These are phyloP conservation scores for Leucosporidium creatinivorum DNA, from an alignment of 768 basidiomycete species.

Conservation along the genomic window DNA sequence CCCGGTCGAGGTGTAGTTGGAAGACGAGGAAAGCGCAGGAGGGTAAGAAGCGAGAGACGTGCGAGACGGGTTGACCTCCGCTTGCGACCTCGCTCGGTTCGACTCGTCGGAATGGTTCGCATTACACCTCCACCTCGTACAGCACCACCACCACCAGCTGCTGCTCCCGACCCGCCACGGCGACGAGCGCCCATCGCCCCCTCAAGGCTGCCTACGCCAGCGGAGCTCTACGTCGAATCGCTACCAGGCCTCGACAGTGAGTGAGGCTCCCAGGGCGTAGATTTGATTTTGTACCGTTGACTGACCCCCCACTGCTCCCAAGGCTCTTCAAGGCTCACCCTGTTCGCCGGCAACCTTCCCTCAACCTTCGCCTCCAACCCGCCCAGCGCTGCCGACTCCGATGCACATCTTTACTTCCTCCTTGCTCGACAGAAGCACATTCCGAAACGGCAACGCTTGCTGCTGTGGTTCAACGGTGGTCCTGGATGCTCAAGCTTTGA, in stretches of 20 bases:
- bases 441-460: slow-evolving; percentile 77
- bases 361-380: slow-evolving; percentile 37
- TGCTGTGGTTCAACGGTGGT: slow-evolving; percentile 71
- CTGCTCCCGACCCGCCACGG: too few species aligned
- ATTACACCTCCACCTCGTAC: too few species aligned
- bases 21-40: too few species aligned
- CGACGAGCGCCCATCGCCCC: too few species aligned
- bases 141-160: too few species aligned
- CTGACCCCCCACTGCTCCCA: slow-evolving; percentile 5
- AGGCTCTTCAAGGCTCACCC: slow-evolving; percentile 59
- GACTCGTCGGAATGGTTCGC: too few species aligned
- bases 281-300: not conserved
- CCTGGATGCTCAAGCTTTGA: slow-evolving; percentile 97
- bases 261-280: too few species aligned
- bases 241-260: too few species aligned
- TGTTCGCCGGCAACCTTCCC: slow-evolving; percentile 71
- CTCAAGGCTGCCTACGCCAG: not conserved
- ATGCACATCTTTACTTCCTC: slow-evolving; percentile 79
- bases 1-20: too few species aligned
- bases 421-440: slow-evolving; percentile 74
- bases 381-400: slow-evolving; percentile 47
- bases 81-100: too few species aligned
- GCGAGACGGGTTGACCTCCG: too few species aligned
- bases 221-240: slow-evolving; percentile 7
- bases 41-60: too few species aligned